These are phyloP conservation scores for Panellus pusillus DNA, from an alignment of 768 basidiomycete species.

Conservation along the genomic window DNA sequence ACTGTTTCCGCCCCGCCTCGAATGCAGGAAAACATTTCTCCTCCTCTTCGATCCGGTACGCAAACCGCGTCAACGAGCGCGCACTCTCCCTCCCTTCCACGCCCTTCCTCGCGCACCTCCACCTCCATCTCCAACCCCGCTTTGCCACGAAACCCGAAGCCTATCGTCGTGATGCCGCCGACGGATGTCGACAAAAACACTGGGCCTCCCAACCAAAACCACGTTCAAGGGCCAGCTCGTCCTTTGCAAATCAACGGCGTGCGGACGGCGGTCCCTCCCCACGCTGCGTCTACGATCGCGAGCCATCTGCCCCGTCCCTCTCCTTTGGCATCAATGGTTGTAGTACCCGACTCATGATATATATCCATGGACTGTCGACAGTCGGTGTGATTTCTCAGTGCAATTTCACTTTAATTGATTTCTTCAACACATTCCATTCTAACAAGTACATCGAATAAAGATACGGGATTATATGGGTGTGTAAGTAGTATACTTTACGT, in stretches of 20 bases:
- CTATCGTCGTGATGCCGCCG: constrained; percentile 1
- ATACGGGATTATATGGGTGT: constrained; percentile 15
- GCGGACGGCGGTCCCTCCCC: constrained; percentile 6
- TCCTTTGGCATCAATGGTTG: neutral
- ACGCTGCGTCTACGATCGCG: neutral
- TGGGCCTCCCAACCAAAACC: neutral
- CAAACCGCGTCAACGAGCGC: neutral
- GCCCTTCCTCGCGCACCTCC: neutral
- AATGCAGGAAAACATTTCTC: constrained; percentile 14
- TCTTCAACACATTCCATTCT: too few relatives aligned
- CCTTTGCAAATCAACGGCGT: constrained; percentile 15
- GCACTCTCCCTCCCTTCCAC: neutral
- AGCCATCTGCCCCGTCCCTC: neutral
- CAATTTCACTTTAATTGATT: neutral
- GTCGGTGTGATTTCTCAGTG: too few relatives aligned
- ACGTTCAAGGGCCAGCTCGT: neutral
- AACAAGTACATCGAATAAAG: constrained; percentile 15
- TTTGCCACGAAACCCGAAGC: constrained; percentile 6
- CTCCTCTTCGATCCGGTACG: neutral
- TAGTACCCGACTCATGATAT: too few relatives aligned
- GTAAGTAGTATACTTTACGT: constrained; percentile 3
- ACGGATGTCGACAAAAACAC: neutral
- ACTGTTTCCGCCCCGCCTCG: neutral
- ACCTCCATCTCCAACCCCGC: neutral
- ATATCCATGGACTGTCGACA: too few relatives aligned